A percentile compares a stretch with the other conserved stretches of the same genome.
Evolutionary conservation across 2,329 filamentous ascomycete species (phyloP).

Genomic region (Zarea fungicola): DNA sequence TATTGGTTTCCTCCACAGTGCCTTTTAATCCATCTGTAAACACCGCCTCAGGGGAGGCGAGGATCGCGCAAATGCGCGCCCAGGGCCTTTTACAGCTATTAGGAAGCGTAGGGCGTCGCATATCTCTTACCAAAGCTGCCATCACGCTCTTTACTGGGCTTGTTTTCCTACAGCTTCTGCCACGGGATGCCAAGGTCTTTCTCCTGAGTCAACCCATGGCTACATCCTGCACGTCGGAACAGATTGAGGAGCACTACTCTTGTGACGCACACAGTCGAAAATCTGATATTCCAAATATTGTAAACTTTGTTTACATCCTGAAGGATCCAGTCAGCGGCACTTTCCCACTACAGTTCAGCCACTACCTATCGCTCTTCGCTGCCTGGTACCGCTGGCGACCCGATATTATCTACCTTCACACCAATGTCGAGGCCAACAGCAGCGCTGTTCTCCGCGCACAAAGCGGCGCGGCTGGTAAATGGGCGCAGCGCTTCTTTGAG

Average conservation of each 20-base stretch:
- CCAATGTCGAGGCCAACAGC: slow-evolving; percentile 20
- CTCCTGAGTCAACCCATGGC: slow-evolving; percentile 1
- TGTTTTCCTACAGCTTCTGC: slow-evolving; percentile 1
- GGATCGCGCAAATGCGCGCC: too few relatives aligned
- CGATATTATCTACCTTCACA: slow-evolving; percentile 23
- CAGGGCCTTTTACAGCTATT: background rate
- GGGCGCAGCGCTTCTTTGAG: slow-evolving; percentile 20
- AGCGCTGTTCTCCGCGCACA: slow-evolving; percentile 27
- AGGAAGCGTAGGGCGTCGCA: background rate
- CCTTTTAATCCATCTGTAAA: too few relatives aligned
- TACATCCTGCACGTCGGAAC: background rate
- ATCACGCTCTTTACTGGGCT: background rate
- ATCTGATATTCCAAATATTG: slow-evolving; percentile 21
- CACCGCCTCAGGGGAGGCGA: too few relatives aligned
- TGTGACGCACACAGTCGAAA: background rate
- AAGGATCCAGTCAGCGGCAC: slow-evolving; percentile 14
- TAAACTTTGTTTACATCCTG: slow-evolving; percentile 22
- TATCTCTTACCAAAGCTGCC: background rate
- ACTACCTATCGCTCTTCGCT: slow-evolving; percentile 22
- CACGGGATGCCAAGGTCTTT: background rate
- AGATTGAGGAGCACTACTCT: background rate
- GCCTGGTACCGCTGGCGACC: slow-evolving; percentile 19
- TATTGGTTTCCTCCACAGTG: too few relatives aligned
- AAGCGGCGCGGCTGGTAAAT: slow-evolving; percentile 16
- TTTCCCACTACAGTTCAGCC: slow-evolving; percentile 21